phyloP scores from a whole-genome alignment of 2,329 filamentous ascomycete genomes.

The Aspergillus sp. region DNA sequence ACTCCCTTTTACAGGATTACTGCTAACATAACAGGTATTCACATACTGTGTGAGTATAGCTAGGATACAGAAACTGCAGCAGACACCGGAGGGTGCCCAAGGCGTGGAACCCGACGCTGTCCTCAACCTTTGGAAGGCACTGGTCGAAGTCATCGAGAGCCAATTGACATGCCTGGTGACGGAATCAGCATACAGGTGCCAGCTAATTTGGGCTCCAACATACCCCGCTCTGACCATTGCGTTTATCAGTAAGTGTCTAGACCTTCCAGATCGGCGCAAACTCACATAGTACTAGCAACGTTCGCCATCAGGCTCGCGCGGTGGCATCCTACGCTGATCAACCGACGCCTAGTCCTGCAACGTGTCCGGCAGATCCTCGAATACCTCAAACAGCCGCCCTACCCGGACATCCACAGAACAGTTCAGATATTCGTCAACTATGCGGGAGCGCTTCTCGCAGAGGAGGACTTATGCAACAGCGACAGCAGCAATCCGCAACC shows the following conservation, averaged over 20 bases:
- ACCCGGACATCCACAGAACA: slow-evolving; percentile 40
- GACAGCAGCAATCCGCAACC: neutral
- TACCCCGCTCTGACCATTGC: slow-evolving; percentile 37
- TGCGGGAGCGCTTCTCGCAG: slow-evolving; percentile 33
- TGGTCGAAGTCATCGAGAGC: slow-evolving; percentile 34
- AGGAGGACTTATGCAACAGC: slow-evolving; percentile 15
- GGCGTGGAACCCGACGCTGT: slow-evolving; percentile 24
- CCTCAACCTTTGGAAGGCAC: slow-evolving; percentile 29
- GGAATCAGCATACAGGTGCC: slow-evolving; percentile 34
- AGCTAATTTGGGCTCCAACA: slow-evolving; percentile 35
- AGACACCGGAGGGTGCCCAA: slow-evolving; percentile 22
- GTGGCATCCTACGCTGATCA: slow-evolving; percentile 34
- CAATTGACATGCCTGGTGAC: slow-evolving; percentile 33
- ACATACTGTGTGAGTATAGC: slow-evolving; percentile 33
- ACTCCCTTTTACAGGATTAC: too few species aligned
- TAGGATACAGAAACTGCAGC: slow-evolving; percentile 36
- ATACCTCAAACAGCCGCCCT: slow-evolving; percentile 36
- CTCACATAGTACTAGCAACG: slow-evolving; percentile 24
- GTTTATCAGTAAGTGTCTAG: slow-evolving; percentile 34
- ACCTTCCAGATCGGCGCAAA: neutral
- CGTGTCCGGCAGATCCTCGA: slow-evolving; percentile 34
- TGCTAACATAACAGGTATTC: slow-evolving; percentile 21
- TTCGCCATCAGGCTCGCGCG: slow-evolving; percentile 35
- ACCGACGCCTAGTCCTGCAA: slow-evolving; percentile 30
- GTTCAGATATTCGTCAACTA: slow-evolving; percentile 40